phyloP scores from a whole-genome alignment of 768 basidiomycete genomes.

The Hypholoma sublateritium region DNA sequence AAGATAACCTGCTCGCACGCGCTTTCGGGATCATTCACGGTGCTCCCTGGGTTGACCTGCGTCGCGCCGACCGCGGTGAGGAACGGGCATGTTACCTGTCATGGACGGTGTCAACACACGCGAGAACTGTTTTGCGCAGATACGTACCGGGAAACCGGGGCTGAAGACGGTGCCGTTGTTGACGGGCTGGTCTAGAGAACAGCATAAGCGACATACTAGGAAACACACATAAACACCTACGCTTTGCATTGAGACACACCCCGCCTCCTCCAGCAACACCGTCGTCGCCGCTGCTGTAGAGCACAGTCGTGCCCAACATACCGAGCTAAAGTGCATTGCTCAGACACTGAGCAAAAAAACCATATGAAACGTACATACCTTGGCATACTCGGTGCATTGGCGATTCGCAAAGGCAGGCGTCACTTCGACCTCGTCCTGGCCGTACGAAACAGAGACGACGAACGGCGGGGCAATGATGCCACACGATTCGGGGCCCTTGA shows the following conservation, averaged over 20 bases:
- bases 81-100: conserved; percentile 44
- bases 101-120: too few relatives aligned
- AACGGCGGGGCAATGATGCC: conserved; percentile 35
- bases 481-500: conserved; percentile 33
- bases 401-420: conserved; percentile 29
- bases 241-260: conserved; percentile 43
- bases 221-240: conserved; percentile 18
- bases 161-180: conserved; percentile 23
- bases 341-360: too few relatives aligned
- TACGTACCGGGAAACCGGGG: conserved; percentile 24
- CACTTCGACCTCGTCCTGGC: conserved; percentile 31
- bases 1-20: conserved; percentile 47
- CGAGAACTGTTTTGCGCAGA: too few relatives aligned
- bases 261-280: conserved; percentile 46
- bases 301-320: conserved; percentile 55
- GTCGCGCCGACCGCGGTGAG: conserved; percentile 54
- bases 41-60: conserved; percentile 43
- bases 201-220: background rate
- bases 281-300: conserved; percentile 59
- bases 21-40: conserved; percentile 41
- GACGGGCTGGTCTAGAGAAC: conserved; percentile 21
- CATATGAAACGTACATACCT: conserved; percentile 9
- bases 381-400: conserved; percentile 37
- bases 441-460: conserved; percentile 35
- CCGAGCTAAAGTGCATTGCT: conserved; percentile 38